phyloP scores from a whole-genome alignment of 495 filamentous ascomycete genomes.

The Penicillium roqueforti region DNA sequence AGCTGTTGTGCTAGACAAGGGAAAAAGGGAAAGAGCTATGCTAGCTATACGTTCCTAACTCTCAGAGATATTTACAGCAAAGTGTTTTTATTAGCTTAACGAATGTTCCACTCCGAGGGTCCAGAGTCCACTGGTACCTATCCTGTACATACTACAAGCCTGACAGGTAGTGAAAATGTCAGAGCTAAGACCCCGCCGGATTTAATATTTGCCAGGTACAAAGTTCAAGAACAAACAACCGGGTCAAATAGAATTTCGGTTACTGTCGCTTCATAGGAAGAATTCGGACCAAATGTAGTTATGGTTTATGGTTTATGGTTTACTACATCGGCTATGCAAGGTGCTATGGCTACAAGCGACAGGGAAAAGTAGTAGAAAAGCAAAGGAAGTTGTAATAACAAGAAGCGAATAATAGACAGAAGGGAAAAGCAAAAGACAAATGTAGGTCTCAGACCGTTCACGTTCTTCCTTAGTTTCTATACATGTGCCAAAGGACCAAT shows the following conservation, averaged over 20 bases:
- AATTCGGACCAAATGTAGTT: not conserved
- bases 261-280: not conserved
- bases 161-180: not conserved
- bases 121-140: conserved; percentile 2
- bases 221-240: not conserved
- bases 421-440: not conserved
- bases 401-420: not conserved
- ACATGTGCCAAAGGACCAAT: not conserved
- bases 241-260: not conserved
- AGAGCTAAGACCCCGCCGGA: not conserved
- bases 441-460: not conserved
- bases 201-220: conserved; percentile 3
- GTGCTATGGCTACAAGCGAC: too few species aligned
- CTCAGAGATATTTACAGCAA: not conserved
- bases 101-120: not conserved
- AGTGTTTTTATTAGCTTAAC: not conserved
- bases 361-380: too few species aligned
- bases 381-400: not conserved
- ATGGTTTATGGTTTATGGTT: too few species aligned
- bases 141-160: not conserved
- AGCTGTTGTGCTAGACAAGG: not conserved
- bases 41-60: not conserved
- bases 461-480: not conserved
- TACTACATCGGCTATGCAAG: not conserved
- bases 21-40: not conserved